Conservation (phyloP, 768 basidiomycete species). For the Trametes elegans region DNA sequence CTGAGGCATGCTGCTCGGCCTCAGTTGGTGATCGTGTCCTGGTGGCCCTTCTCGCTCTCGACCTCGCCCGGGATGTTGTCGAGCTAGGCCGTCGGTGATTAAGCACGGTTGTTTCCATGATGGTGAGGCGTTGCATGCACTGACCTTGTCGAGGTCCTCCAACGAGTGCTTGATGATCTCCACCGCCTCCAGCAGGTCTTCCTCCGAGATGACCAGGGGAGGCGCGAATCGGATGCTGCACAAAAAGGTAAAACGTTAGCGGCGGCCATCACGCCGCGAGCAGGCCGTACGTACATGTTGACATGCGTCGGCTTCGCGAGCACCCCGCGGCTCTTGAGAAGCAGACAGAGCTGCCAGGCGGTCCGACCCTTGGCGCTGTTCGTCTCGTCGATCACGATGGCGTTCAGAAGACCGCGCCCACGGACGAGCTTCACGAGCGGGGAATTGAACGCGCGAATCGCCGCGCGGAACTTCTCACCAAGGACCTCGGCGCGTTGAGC, state of each 20-base stretch:
- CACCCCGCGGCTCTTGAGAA: constrained; percentile 88
- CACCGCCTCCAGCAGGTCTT: constrained; percentile 74
- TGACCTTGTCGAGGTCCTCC: constrained; percentile 75
- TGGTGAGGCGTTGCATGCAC: constrained; percentile 22
- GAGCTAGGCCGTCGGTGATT: constrained; percentile 35
- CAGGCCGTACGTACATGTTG: constrained; percentile 68
- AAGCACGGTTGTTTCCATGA: constrained; percentile 21
- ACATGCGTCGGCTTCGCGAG: constrained; percentile 96
- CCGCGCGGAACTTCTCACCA: constrained; percentile 77
- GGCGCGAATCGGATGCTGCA: constrained; percentile 92
- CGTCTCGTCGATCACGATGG: constrained; percentile 87
- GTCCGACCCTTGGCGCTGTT: constrained; percentile 74
- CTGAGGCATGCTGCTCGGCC: neutral
- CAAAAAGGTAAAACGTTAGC: neutral
- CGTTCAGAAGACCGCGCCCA: constrained; percentile 88
- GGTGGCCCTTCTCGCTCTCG: constrained; percentile 58
- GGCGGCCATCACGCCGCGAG: neutral
- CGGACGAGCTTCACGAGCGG: constrained; percentile 79
- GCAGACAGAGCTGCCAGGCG: constrained; percentile 94
- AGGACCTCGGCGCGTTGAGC: constrained; percentile 75
- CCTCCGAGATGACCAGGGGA: constrained; percentile 90
- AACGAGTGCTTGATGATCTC: constrained; percentile 74
- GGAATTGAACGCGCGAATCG: constrained; percentile 56
- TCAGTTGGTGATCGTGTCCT: constrained; percentile 36
- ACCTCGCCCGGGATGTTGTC: constrained; percentile 65